Evolutionary conservation across 768 basidiomycete species (phyloP).

Genomic region (Paxillus involutus): DNA sequence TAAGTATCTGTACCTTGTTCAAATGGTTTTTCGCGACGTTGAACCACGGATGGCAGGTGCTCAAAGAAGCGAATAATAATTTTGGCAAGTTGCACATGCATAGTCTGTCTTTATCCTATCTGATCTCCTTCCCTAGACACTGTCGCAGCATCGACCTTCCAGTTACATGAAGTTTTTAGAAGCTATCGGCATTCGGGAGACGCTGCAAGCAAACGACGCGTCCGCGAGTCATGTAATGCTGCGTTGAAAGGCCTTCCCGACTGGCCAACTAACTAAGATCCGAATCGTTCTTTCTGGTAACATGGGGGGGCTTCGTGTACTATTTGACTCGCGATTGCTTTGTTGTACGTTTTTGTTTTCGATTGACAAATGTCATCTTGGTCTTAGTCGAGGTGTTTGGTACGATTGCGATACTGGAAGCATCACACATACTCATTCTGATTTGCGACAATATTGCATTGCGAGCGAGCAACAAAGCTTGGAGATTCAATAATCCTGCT

Average conservation of each 20-base stretch:
- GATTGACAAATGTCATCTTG: no score
- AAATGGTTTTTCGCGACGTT: conserved; percentile 3
- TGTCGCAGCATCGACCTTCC: conserved; percentile 68
- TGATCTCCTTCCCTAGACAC: conserved; percentile 29
- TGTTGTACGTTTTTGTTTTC: no score
- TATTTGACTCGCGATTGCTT: background rate
- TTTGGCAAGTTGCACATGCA: conserved; percentile 39
- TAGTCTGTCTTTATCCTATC: background rate
- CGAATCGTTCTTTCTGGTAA: background rate
- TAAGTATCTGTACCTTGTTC: conserved; percentile 32
- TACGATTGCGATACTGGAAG: no score
- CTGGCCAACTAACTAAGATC: conserved; percentile 51
- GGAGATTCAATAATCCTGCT: no score
- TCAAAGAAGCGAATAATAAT: conserved; percentile 54
- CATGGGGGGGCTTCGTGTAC: background rate
- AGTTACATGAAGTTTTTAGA: conserved; percentile 71
- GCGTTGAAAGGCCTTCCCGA: conserved; percentile 71
- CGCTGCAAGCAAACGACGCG: conserved; percentile 66
- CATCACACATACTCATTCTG: no score
- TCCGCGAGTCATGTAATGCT: conserved; percentile 78
- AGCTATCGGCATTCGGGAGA: conserved; percentile 78
- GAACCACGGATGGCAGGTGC: conserved; percentile 36
- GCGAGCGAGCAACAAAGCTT: no score
- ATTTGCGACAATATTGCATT: no score
- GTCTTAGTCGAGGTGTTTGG: no score